Base-by-base conservation (phyloP, 106 monocot species). In the Ottelia alismoides region DNA sequence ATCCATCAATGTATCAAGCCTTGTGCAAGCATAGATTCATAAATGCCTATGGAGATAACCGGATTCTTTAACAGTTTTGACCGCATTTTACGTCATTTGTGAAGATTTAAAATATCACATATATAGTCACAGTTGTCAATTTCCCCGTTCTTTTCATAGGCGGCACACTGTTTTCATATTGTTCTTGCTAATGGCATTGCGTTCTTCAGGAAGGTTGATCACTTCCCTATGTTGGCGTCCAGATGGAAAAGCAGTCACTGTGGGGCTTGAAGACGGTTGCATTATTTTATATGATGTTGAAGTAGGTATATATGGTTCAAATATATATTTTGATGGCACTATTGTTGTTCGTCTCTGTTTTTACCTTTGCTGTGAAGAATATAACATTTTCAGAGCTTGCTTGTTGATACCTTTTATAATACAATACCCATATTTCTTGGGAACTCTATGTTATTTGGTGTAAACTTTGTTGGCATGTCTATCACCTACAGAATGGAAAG, bases 151-250 rank as follows among this genome's bases (percentile, higher is more conserved):
- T 16, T 43, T 7, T 16, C 40, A 43, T 43, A 7, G 16, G 6
- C 10, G 16, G 40, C 40, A 43, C 40, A 7, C 10, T 43, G 40
- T 43, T 43, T 43, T 43, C 40, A 43, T 43, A 43, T 43, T 16
- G 40, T 6, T 43, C 16, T 16, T 43, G 6, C 40, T 43, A 43
- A 43, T 43, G 40, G 6, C 10, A 16, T 43, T 43, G 16, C 40
- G 16, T 7, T 16, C 16, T 19, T 52, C 50, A 89, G 90, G 98
- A 21, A 85, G 78, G 69, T 72, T 70, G 44, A 65, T 99, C 26
- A 80, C 90, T 21, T 86, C 90, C 52, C 67, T 99, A 65, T 99
- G 98, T 66, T 99, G 90, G 98, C 82, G 98, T 25, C 98, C 90
- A 46, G 90, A 90, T 78, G 90, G 98, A 20, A 90, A 82, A 78